Percentiles rank a stretch among this genome's conserved stretches.
phyloP scores from a whole-genome alignment of 1,139 yeast species.

The Yamadazyma membranifaciens region DNA sequence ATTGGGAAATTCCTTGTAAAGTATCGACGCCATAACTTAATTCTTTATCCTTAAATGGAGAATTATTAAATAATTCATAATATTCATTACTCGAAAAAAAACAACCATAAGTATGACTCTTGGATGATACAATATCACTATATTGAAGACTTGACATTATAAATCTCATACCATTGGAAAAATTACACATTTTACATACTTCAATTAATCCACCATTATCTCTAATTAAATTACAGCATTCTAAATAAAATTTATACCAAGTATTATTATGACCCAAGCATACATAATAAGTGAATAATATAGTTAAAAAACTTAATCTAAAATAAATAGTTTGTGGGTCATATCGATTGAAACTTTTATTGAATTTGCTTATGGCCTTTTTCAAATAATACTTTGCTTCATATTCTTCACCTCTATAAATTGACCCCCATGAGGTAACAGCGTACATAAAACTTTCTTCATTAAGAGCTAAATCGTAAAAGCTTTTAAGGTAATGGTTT shows the following conservation, averaged over 20 bases:
- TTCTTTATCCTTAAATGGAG: slow-evolving; percentile 11
- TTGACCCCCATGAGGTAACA: slow-evolving; percentile 45
- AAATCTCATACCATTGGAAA: slow-evolving; percentile 22
- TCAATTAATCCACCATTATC: slow-evolving; percentile 54
- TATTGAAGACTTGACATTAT: slow-evolving; percentile 22
- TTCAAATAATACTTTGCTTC: slow-evolving; percentile 19
- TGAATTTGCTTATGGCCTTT: slow-evolving; percentile 8
- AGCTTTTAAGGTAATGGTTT: slow-evolving; percentile 44
- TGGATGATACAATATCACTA: slow-evolving; percentile 21
- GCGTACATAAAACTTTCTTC: slow-evolving; percentile 43
- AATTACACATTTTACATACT: slow-evolving; percentile 15
- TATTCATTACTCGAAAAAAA: slow-evolving; percentile 15
- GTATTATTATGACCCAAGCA: slow-evolving; percentile 43
- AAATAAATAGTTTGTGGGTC: slow-evolving; percentile 8
- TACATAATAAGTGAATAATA: slow-evolving; percentile 18
- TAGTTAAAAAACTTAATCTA: slow-evolving; percentile 10
- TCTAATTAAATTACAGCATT: slow-evolving; percentile 41
- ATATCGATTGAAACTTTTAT: slow-evolving; percentile 8
- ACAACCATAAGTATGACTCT: slow-evolving; percentile 18
- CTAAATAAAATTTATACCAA: slow-evolving; percentile 31
- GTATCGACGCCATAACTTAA: slow-evolving; percentile 24
- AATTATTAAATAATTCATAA: slow-evolving; percentile 11
- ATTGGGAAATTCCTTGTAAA: slow-evolving; percentile 22
- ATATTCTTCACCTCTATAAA: slow-evolving; percentile 20
- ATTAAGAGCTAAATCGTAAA: slow-evolving; percentile 36